These are phyloP conservation scores for Seiridium cupressi DNA, from an alignment of 2,329 filamentous ascomycete genomes.

Conservation along the genomic window DNA sequence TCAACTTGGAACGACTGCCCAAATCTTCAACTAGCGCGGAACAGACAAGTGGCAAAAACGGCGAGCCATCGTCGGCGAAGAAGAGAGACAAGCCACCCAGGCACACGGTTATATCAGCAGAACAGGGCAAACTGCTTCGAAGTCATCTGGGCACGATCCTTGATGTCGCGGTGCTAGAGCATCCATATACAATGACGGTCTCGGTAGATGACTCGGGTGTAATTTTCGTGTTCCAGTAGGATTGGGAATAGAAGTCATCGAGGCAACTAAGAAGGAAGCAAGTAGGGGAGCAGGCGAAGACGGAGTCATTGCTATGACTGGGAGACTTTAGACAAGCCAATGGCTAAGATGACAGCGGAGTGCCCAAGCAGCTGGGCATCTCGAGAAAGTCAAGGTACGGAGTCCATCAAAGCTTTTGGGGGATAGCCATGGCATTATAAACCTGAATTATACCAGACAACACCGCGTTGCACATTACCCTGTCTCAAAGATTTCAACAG, in stretches of 20 bases:
- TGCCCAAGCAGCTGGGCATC: too few relatives aligned
- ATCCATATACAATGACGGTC: slow-evolving; percentile 89
- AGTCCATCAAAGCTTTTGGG: too few relatives aligned
- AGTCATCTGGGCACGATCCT: slow-evolving; percentile 85
- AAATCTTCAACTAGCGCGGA: slow-evolving; percentile 31
- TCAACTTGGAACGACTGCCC: slow-evolving; percentile 64
- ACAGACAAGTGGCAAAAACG: slow-evolving; percentile 17
- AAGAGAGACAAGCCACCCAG: slow-evolving; percentile 54
- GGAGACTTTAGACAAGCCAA: too few relatives aligned
- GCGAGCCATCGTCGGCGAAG: slow-evolving; percentile 23
- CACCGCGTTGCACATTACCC: too few relatives aligned
- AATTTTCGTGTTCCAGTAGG: slow-evolving; percentile 70
- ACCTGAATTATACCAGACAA: too few relatives aligned
- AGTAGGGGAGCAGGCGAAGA: neutral
- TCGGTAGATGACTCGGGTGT: slow-evolving; percentile 87
- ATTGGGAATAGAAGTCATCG: neutral
- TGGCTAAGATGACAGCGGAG: too few relatives aligned
- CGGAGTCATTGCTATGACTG: neutral
- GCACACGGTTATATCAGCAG: slow-evolving; percentile 80
- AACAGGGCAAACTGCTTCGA: slow-evolving; percentile 82
- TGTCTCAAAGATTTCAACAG: too few relatives aligned
- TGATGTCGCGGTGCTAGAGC: slow-evolving; percentile 85
- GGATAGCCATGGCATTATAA: too few relatives aligned
- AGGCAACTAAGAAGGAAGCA: neutral
- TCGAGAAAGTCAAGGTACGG: too few relatives aligned